phyloP scores from a whole-genome alignment of 345 rosid species.

The Aurinia saxatilis region DNA sequence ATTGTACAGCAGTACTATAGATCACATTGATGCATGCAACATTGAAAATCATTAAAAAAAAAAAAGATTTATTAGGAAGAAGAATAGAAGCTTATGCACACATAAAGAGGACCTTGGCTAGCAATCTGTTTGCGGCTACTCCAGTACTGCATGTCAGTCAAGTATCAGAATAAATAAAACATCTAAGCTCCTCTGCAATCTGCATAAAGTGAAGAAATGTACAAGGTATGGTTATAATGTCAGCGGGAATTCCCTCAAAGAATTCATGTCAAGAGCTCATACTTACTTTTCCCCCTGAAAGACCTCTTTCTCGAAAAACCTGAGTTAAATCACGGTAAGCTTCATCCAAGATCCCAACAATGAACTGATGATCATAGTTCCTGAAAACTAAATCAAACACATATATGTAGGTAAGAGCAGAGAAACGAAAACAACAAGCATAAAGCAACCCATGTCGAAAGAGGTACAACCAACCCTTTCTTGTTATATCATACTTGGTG shows the following conservation, averaged over 20 bases:
- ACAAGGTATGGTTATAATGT: neutral
- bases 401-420: constrained; percentile 16
- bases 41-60: no score
- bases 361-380: constrained; percentile 66
- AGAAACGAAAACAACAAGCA: neutral
- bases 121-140: constrained; percentile 85
- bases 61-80: no score
- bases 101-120: constrained; percentile 63
- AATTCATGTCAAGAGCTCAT: constrained; percentile 5
- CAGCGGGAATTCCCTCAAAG: neutral
- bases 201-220: constrained; percentile 28
- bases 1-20: neutral
- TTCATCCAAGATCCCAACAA: constrained; percentile 88
- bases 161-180: constrained; percentile 54
- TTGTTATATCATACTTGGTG: constrained; percentile 71
- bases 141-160: constrained; percentile 97
- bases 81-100: neutral
- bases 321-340: constrained; percentile 87
- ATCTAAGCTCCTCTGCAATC: constrained; percentile 89
- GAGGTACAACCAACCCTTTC: constrained; percentile 50
- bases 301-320: constrained; percentile 63
- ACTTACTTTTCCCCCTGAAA: constrained; percentile 61
- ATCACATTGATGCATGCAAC: neutral
- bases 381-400: constrained; percentile 52
- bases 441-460: neutral